These are phyloP conservation scores for Xylaria curta DNA, from an alignment of 495 filamentous ascomycete species.

Conservation along the genomic window DNA sequence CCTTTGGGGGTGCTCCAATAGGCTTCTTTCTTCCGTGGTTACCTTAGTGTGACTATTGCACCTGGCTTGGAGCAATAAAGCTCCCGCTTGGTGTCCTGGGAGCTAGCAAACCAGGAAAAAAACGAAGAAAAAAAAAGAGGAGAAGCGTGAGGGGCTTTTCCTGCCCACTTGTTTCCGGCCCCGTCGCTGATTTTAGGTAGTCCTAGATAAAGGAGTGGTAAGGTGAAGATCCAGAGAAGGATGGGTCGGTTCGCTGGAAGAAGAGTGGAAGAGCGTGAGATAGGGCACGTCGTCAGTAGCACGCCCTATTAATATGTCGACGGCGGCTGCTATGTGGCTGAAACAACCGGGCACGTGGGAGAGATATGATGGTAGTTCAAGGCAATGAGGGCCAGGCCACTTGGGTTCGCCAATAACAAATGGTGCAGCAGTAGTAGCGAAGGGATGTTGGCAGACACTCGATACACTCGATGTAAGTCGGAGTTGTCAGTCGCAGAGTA, in stretches of 20 bases:
- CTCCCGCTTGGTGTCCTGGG: slow-evolving; percentile 10
- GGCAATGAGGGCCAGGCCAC: background rate
- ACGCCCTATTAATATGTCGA: background rate
- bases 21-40: slow-evolving; percentile 3
- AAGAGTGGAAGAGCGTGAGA: background rate
- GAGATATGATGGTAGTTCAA: slow-evolving; percentile 2
- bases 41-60: slow-evolving; percentile 12
- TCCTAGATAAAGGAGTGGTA: background rate
- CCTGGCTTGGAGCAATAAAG: background rate
- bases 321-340: slow-evolving; percentile 12
- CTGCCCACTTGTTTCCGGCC: slow-evolving; percentile 16
- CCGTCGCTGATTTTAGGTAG: background rate
- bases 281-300: background rate
- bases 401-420: background rate
- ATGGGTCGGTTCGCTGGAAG: background rate
- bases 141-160: slow-evolving; percentile 7
- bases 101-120: background rate
- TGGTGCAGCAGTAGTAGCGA: background rate
- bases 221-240: background rate
- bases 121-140: background rate
- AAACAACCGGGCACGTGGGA: slow-evolving; percentile 7
- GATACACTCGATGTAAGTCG: slow-evolving; percentile 22
- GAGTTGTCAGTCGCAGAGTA: slow-evolving; percentile 30
- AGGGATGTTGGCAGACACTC: background rate
- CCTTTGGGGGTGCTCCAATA: slow-evolving; percentile 16